These are phyloP conservation scores for Nidula niveotomentosa DNA, from an alignment of 1,284 basidiomycete genomes.

Conservation along the genomic window DNA sequence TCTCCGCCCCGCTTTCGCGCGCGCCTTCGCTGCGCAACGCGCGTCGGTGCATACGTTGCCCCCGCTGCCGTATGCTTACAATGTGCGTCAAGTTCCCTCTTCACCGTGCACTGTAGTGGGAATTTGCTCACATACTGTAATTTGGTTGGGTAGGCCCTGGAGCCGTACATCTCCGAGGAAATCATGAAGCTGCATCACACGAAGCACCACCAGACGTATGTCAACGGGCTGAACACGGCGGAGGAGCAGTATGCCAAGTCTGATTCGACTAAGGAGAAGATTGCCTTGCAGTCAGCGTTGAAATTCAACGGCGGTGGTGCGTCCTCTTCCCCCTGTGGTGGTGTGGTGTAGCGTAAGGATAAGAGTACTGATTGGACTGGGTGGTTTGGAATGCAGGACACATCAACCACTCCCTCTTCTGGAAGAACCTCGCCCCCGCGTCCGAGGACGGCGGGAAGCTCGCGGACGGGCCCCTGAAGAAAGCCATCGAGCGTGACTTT, in stretches of 20 bases:
- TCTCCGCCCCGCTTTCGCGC: conserved; percentile 38
- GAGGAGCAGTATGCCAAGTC: conserved; percentile 81
- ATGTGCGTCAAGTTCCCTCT: conserved; percentile 52
- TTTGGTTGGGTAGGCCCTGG: conserved; percentile 51
- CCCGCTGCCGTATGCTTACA: conserved; percentile 87
- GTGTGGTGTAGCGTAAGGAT: neutral
- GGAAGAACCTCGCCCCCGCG: conserved; percentile 89
- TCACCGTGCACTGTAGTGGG: neutral
- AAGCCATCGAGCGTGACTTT: conserved; percentile 83
- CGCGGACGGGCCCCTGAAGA: conserved; percentile 72
- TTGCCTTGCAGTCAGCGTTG: conserved; percentile 57
- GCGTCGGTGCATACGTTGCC: conserved; percentile 74
- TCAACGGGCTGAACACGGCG: conserved; percentile 89
- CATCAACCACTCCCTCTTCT: conserved; percentile 95
- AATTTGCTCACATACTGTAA: neutral
- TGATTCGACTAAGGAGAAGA: conserved; percentile 73
- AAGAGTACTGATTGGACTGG: neutral
- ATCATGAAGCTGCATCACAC: conserved; percentile 95
- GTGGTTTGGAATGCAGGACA: conserved; percentile 50
- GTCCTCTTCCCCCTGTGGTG: conserved; percentile 10
- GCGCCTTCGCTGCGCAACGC: conserved; percentile 33
- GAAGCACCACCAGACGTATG: conserved; percentile 95
- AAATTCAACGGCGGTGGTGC: conserved; percentile 65
- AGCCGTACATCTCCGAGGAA: conserved; percentile 75
- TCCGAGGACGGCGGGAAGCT: conserved; percentile 68